These are phyloP conservation scores for Balamuthia mandrillaris DNA, from an alignment of 208 protist species.

Conservation along the genomic window DNA sequence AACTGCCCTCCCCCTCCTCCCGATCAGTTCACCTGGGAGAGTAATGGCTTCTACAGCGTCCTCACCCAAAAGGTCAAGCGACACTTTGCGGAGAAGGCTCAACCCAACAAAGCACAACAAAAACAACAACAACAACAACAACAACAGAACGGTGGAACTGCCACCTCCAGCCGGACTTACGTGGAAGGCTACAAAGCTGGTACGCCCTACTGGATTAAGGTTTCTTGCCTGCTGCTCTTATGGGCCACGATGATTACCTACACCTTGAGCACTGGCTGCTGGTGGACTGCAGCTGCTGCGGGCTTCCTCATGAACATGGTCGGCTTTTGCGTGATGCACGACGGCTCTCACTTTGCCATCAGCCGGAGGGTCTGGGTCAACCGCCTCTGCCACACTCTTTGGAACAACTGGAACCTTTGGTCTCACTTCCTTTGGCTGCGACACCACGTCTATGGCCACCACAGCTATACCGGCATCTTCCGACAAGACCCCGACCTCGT, in stretches of 20 bases:
- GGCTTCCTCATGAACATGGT: slow-evolving; percentile 12
- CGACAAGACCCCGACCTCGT: slow-evolving; percentile 16
- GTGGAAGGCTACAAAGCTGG: not conserved
- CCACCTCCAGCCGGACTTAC: not conserved
- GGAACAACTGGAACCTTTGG: slow-evolving; percentile 22
- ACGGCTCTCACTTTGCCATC: slow-evolving; percentile 24
- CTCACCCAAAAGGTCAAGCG: not conserved
- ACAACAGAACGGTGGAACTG: too few relatives aligned
- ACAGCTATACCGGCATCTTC: slow-evolving; percentile 25
- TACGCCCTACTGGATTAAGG: not conserved
- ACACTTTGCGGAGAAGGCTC: not conserved
- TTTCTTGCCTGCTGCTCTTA: not conserved
- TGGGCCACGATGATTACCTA: not conserved
- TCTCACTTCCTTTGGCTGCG: slow-evolving; percentile 26
- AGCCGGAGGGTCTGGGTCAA: not conserved
- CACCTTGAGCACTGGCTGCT: not conserved
- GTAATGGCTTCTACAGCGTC: not conserved
- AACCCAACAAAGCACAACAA: not conserved
- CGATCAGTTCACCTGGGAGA: not conserved
- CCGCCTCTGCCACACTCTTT: slow-evolving; percentile 1
- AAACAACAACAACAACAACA: too few relatives aligned
- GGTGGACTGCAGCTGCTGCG: not conserved
- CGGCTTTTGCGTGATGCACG: slow-evolving; percentile 36
- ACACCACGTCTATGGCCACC: slow-evolving; percentile 35
- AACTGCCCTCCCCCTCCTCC: not conserved